Base-by-base conservation (phyloP, 2,329 filamentous ascomycete genomes). In the Alternaria sp. region DNA sequence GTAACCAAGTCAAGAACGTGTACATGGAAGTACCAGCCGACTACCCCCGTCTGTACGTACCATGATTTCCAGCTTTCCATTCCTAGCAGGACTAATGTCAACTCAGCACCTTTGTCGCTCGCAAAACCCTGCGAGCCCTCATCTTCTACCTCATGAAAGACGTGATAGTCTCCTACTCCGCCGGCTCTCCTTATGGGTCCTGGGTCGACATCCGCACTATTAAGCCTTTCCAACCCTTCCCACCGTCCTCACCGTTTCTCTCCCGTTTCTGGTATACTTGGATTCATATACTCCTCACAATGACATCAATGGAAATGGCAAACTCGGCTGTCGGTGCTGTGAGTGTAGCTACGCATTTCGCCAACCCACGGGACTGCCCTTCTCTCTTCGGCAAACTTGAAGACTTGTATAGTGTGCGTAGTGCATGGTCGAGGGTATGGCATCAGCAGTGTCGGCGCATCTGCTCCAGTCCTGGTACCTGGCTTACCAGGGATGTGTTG, bases 1-100 rank as follows among this genome's bases (percentile, higher is more conserved):
- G 66, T 9, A 55, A 65, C 20, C 69, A 77, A 40, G 68, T 69
- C 27, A 75, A 75, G 56, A 72, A 74, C 38, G 66, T 73, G 20
- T 66, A 61, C 2, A 50, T 66, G 20, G 67, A 71, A 43, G 65
- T 69, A 27, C 50, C 59, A 14, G 28, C 58, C 2, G 43, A 57
- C 34, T 73, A 71, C 65, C 60, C 73, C 2, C 58, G 65, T 28
- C 65, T 62, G 73, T 75, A 54, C 36, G 67, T 62, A 11, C 41
- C 28, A 10, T 14, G 9, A 3, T 4, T 18, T 25, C 18, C 30
- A 16, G 9, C 20, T 16, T 3, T 8, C 8, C 25, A 25, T 36
- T 18, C 45, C n/a, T 5, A 11, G 18, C 10, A 20, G 38, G 38
- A 40, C 38, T 40, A 40, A 36, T 32, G 25, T 12, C 40, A 34